Conservation (phyloP, 495 filamentous ascomycete genomes). For the Ramalina peruviana region DNA sequence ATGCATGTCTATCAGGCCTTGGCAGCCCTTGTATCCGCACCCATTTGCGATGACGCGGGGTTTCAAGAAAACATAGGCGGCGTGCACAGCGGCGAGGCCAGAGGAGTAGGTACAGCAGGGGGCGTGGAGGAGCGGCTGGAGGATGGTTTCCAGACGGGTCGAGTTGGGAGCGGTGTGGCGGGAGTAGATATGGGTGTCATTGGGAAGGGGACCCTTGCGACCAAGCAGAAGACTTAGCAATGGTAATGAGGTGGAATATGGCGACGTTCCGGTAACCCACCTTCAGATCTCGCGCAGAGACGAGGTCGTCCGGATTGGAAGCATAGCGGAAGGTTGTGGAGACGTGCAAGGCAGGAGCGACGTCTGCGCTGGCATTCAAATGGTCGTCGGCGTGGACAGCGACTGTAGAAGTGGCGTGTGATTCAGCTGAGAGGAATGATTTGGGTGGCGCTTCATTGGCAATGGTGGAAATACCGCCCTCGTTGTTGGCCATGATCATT, state of each 20-base stretch:
- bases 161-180: slow-evolving; percentile 59
- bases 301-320: slow-evolving; percentile 47
- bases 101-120: slow-evolving; percentile 64
- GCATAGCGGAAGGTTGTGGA: slow-evolving; percentile 81
- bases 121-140: slow-evolving; percentile 56
- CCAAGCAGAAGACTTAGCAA: neutral
- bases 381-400: slow-evolving; percentile 80
- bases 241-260: neutral
- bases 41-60: slow-evolving; percentile 67
- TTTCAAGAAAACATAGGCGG: slow-evolving; percentile 59
- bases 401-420: slow-evolving; percentile 38
- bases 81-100: slow-evolving; percentile 79
- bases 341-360: slow-evolving; percentile 75
- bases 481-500: neutral
- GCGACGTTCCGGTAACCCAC: slow-evolving; percentile 3
- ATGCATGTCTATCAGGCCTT: slow-evolving; percentile 63
- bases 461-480: neutral
- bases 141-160: slow-evolving; percentile 70
- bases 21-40: slow-evolving; percentile 84
- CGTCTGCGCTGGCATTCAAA: slow-evolving; percentile 55
- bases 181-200: slow-evolving; percentile 55
- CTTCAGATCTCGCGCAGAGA: slow-evolving; percentile 27
- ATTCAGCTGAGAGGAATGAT: neutral
- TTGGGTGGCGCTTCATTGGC: neutral
- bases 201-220: slow-evolving; percentile 1